Base-by-base conservation (phyloP, 1,284 basidiomycete genomes). In the Neolentinus lepideus region DNA sequence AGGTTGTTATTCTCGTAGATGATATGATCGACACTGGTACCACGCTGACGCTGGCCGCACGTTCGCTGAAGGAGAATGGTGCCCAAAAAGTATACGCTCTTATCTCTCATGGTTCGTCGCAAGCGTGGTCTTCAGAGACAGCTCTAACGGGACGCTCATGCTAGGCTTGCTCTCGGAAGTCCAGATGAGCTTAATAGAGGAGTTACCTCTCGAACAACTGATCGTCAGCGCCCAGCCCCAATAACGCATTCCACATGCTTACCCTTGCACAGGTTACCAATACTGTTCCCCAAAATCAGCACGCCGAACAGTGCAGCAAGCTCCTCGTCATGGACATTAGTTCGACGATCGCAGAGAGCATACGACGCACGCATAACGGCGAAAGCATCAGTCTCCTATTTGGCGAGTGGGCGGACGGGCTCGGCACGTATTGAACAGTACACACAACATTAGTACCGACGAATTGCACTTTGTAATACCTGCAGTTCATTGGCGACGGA, bases 21-120 rank as follows among this genome's bases (percentile, higher is more conserved):
- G 96, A 99, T 69, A 98, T 99, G 94, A 89, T 98, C 67, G 97
- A 99, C 70, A 94, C 93, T 3, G 96, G 95, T 1, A 81, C 80
- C 58, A 99, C 97, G 1, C 80, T 99, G 24, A 76, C 84, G 11
- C 76, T 98, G 16, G 96, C 96, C 26, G 90, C 87, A 11, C 85
- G 85, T 54, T 92, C 94, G 2, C 75, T 99, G 58, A 79, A 85
- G 57, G 92, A 95, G 61, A 90, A 90, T 56, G 96, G 97, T 29
- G 96, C 94, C 1, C 88, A 82, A 65, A 83, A 86, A 38, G 86
- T 98, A 19, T 90, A 96, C 67, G 95, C 92, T 2, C 72, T 98
- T 54, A 87, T 98, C 60, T 93, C 91, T 52, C 96, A 99, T 74
- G 96, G 95, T 91, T 56, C 54, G 81, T 62, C 29, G 36, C 19